A percentile compares a stretch with the other conserved stretches of the same genome.
phyloP scores from a whole-genome alignment of 2,329 filamentous ascomycete species.

The Diaporthe humulicola region DNA sequence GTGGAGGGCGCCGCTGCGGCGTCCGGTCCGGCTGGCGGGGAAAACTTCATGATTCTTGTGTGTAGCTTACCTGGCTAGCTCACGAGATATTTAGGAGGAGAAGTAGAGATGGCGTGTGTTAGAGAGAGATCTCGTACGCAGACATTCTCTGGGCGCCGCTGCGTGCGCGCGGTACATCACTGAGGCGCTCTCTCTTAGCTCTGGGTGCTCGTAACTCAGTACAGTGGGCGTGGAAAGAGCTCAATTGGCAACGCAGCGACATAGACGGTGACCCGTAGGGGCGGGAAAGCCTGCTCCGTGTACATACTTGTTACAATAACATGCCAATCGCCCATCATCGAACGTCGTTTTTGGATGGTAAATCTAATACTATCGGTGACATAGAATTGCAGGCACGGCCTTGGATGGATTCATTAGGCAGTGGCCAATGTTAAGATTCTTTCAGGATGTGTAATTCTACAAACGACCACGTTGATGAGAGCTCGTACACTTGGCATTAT shows the following conservation, averaged over 20 bases:
- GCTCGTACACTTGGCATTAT: no score
- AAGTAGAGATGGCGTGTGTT: neutral
- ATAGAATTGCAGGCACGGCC: neutral
- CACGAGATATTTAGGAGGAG: neutral
- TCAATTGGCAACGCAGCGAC: neutral
- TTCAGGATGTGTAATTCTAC: no score
- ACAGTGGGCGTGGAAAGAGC: neutral
- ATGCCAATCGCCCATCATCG: neutral
- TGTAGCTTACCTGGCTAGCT: no score
- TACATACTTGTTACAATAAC: slow-evolving; percentile 21
- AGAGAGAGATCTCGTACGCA: neutral
- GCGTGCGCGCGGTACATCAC: neutral
- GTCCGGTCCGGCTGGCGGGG: neutral
- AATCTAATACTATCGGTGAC: neutral
- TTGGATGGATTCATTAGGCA: neutral
- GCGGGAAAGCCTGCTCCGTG: neutral
- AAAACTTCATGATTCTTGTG: neutral
- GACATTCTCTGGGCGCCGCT: neutral
- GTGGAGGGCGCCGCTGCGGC: neutral
- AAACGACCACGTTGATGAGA: neutral
- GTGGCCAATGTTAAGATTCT: no score
- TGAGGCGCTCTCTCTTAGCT: neutral
- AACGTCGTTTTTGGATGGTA: neutral
- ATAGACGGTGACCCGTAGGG: neutral
- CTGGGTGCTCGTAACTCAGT: neutral